Evolutionary conservation across 2,329 filamentous ascomycete species (phyloP).

Genomic region (Aschersonia sp.): DNA sequence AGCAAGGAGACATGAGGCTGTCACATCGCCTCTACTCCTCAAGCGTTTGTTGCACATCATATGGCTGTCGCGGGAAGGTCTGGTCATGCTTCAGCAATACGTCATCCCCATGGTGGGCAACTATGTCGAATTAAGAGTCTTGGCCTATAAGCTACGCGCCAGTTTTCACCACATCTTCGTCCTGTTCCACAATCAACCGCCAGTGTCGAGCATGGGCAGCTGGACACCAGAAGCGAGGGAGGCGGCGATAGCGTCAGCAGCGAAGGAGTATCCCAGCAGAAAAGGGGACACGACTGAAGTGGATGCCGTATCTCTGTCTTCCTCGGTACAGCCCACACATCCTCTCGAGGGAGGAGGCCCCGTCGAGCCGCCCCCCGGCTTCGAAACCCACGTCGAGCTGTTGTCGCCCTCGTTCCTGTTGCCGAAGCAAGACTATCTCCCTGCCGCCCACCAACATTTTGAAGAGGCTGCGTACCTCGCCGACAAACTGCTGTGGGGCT

Average conservation of each 20-base stretch:
- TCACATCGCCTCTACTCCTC: constrained; percentile 64
- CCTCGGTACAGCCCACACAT: constrained; percentile 33
- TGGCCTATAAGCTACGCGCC: constrained; percentile 81
- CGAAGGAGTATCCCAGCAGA: constrained; percentile 25
- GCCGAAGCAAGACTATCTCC: constrained; percentile 66
- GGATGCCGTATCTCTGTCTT: constrained; percentile 23
- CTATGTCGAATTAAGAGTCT: constrained; percentile 72
- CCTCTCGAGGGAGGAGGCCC: constrained; percentile 44
- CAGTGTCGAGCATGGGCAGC: constrained; percentile 49
- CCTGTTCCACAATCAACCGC: constrained; percentile 83
- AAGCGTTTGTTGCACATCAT: constrained; percentile 80
- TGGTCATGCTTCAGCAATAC: constrained; percentile 76
- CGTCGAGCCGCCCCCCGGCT: constrained; percentile 41
- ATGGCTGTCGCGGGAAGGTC: constrained; percentile 86
- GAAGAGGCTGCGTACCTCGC: constrained; percentile 61
- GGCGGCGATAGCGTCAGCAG: constrained; percentile 16
- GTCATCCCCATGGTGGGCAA: constrained; percentile 72
- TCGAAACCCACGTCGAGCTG: constrained; percentile 23
- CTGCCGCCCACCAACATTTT: constrained; percentile 70
- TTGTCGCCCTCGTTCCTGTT: constrained; percentile 61
- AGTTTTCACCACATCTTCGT: constrained; percentile 97
- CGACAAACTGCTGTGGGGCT: constrained; percentile 65
- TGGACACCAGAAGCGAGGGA: constrained; percentile 30
- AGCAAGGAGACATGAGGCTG: constrained; percentile 65
- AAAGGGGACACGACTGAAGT: constrained; percentile 31